Conservation (phyloP, 2,329 filamentous ascomycete species). For the Aspergillus vadensis region DNA sequence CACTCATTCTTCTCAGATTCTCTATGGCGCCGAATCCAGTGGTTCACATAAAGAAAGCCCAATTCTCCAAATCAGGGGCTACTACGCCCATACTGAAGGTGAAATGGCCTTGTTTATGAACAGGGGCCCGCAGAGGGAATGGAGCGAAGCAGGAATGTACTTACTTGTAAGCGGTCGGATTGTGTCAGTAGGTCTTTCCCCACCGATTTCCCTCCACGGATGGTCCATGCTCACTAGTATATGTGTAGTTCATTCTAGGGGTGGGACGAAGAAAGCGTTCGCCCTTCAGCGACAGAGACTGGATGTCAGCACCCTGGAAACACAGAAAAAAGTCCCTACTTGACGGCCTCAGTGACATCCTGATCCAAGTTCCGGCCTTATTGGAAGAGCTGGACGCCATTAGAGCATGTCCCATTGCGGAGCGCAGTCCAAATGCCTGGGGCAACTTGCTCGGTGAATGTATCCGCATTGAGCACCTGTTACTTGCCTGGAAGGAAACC, state of each 20-base stretch:
- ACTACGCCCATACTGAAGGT: conserved; percentile 9
- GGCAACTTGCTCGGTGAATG: background rate
- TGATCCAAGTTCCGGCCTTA: conserved; percentile 3
- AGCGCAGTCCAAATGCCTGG: background rate
- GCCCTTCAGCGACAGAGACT: background rate
- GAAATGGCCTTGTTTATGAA: conserved; percentile 11
- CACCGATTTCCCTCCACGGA: background rate
- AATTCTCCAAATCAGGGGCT: background rate
- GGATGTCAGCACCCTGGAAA: conserved; percentile 6
- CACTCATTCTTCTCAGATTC: background rate
- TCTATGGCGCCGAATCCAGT: background rate
- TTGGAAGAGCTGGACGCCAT: background rate
- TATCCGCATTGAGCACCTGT: background rate
- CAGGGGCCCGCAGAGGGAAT: background rate
- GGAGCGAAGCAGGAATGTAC: conserved; percentile 6
- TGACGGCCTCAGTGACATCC: background rate
- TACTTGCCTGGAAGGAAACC: background rate
- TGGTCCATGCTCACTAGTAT: background rate
- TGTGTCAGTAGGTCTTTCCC: background rate
- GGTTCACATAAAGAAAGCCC: background rate
- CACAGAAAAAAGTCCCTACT: conserved; percentile 1
- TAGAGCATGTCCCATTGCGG: background rate
- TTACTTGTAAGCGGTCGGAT: conserved; percentile 5
- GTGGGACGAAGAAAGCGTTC: conserved; percentile 6
- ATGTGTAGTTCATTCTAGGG: conserved; percentile 8